phyloP scores from a whole-genome alignment of 495 filamentous ascomycete species.

The Hypoxylon intermedium region DNA sequence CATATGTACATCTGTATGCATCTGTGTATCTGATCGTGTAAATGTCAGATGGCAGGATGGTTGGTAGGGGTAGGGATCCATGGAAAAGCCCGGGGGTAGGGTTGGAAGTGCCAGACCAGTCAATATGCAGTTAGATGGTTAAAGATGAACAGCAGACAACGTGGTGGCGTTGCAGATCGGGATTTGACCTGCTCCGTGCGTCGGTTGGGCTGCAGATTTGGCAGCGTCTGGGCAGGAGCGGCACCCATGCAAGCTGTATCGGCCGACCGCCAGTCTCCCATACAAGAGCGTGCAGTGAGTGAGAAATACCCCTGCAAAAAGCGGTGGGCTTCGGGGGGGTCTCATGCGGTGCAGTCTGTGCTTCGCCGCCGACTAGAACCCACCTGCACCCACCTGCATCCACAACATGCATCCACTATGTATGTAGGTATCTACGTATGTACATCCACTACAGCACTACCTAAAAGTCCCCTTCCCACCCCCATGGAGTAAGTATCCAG shows the following conservation, averaged over 20 bases:
- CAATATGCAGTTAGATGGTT: not conserved
- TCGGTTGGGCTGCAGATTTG: conserved; percentile 38
- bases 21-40: conserved; percentile 19
- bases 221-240: conserved; percentile 5
- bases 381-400: not conserved
- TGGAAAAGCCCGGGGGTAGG: not conserved
- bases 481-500: too few relatives aligned
- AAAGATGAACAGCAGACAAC: conserved; percentile 31
- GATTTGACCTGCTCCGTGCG: conserved; percentile 34
- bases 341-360: conserved; percentile 40
- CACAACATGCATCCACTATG: too few relatives aligned
- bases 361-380: conserved; percentile 41
- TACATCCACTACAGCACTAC: too few relatives aligned
- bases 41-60: not conserved
- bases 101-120: conserved; percentile 20
- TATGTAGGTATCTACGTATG: too few relatives aligned
- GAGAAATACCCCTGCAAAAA: conserved; percentile 44
- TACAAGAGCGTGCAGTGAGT: conserved; percentile 39
- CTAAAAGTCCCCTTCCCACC: not conserved
- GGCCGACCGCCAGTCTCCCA: conserved; percentile 47
- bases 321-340: conserved; percentile 44
- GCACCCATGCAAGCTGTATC: conserved; percentile 24
- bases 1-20: not conserved
- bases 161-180: conserved; percentile 40
- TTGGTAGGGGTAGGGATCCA: not conserved